These are phyloP conservation scores for Quercus cerris DNA, from an alignment of 306 rosid species.

Conservation along the genomic window DNA sequence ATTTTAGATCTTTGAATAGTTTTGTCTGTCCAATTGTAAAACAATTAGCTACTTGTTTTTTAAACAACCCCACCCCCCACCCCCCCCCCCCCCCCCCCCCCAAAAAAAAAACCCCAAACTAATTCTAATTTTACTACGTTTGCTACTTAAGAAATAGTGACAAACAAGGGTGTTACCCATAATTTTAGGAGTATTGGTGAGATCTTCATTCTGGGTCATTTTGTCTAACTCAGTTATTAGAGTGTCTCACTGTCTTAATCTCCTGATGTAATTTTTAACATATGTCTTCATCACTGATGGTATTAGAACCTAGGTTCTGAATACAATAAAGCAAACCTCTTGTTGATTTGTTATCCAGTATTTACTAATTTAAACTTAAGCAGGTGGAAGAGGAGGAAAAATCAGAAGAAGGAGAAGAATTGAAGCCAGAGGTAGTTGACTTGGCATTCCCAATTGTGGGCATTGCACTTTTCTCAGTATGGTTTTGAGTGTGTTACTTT, in stretches of 20 bases:
- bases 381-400: constrained; percentile 99
- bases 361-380: constrained; percentile 18
- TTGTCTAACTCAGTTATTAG: background rate
- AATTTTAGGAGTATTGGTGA: background rate
- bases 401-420: constrained; percentile 91
- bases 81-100: too few species aligned
- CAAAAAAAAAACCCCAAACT: too few species aligned
- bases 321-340: background rate
- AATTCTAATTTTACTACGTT: background rate
- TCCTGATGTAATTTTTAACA: background rate
- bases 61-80: too few species aligned
- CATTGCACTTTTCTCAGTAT: constrained; percentile 2
- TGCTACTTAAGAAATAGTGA: background rate
- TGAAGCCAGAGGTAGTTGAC: constrained; percentile 61
- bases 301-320: background rate
- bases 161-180: background rate
- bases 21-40: background rate
- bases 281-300: background rate
- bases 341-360: background rate
- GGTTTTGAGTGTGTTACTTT: constrained; percentile 13
- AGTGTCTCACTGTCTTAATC: background rate
- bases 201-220: background rate
- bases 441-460: constrained; percentile 2
- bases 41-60: background rate
- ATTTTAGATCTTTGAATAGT: background rate